Evolutionary conservation across 108 stramenopile genomes (phyloP).

Genomic region (Cyclotella sp.): DNA sequence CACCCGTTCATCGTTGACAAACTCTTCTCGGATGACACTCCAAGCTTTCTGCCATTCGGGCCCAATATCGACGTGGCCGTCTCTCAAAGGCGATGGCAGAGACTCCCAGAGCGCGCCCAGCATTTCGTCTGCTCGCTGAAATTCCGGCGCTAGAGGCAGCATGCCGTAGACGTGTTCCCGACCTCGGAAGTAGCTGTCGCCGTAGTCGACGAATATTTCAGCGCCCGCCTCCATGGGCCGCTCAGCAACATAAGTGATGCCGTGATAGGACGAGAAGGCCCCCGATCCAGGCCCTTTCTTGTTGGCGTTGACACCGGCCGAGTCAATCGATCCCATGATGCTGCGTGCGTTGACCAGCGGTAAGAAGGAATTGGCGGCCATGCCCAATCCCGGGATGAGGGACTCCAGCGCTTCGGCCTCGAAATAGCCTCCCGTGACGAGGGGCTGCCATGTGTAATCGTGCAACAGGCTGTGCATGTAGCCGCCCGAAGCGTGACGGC

Average conservation of each 20-base stretch:
- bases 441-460: not conserved
- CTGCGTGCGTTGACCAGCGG: not conserved
- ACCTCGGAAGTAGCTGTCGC: not conserved
- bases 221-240: not conserved
- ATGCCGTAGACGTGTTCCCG: not conserved
- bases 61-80: not conserved
- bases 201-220: conserved; percentile 1
- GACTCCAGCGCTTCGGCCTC: not conserved
- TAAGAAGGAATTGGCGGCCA: conserved; percentile 5
- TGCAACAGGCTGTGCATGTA: not conserved
- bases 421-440: not conserved
- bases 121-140: not conserved
- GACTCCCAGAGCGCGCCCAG: not conserved
- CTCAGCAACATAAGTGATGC: not conserved
- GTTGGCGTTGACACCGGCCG: not conserved
- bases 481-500: no score
- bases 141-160: not conserved
- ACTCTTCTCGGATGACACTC: not conserved
- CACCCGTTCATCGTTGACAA: not conserved
- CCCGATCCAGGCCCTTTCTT: not conserved
- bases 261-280: not conserved
- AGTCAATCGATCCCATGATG: conserved; percentile 4
- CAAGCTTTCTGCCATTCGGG: not conserved
- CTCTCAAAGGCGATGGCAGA: not conserved
- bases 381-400: not conserved